Evolutionary conservation across 768 basidiomycete genomes (phyloP), one percentile per base, ranked within the genome.

Genomic region (Podaxis sp.): DNA sequence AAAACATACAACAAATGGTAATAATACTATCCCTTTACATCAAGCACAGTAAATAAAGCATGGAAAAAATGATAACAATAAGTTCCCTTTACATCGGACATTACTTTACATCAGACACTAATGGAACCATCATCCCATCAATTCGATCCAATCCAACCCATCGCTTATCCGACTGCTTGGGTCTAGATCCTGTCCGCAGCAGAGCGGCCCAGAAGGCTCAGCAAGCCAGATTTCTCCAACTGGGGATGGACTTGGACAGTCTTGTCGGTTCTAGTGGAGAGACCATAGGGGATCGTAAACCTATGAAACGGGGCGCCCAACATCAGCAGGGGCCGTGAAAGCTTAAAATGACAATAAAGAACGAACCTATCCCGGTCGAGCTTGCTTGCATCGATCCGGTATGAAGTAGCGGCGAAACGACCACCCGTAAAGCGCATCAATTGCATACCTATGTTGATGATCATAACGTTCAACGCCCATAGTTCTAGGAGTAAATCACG

Each of bases 391-490:
- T 57, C 27, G 27, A 57, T 48, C 5, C 55, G 55, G 44, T 57
- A 57, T 21, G 55, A 7, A 46, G 55, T 57, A 10, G 16, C 55
- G 14, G 36, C 35, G 28, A 57, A 25, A n/a, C 44, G 42, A 18
- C 55, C 55, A 6, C 55, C 55, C 10, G 55, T 57, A 28, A 57
- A 57, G 13, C 55, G 55, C 55, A 47, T 57, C 1, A 57, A 27
- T 36, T 57, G 55, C 55, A 47, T 28, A 35, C 55, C 55, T 57
- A 36, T 5, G 4, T 37, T 16, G 10, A 28, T 4, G 16, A 14
- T 44, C 6, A 11, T 11, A 48, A 23, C 7, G 40, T 14, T 42
- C n/a, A 42, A 25, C 47, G n/a, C 42, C 18, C 14, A 23, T 21
- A 9, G 1, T 48, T 21, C 13, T n/a, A 9, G 1, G 38, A n/a